These are phyloP conservation scores for Saccharomycodes ludwigii DNA, from an alignment of 805 yeast species.

Conservation along the genomic window DNA sequence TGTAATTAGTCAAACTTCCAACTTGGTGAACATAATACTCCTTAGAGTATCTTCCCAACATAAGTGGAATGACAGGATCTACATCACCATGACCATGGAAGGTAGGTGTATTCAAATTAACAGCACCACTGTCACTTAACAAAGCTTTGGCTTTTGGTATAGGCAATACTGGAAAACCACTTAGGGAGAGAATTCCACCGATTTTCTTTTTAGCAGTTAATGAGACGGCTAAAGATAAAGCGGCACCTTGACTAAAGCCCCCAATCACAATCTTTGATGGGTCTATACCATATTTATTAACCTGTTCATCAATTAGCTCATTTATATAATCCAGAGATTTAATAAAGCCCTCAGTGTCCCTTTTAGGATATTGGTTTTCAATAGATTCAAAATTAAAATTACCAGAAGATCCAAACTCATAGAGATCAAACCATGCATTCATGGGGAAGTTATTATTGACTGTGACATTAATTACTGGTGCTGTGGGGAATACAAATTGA, in stretches of 20 bases:
- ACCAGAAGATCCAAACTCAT: conserved; percentile 33
- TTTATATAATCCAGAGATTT: conserved; percentile 35
- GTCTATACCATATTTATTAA: conserved; percentile 36
- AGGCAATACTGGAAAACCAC: conserved; percentile 53
- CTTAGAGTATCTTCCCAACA: conserved; percentile 25
- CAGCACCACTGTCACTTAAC: conserved; percentile 8
- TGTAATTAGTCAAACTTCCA: conserved; percentile 24
- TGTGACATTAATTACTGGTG: conserved; percentile 63
- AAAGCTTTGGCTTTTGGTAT: conserved; percentile 7
- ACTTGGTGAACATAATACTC: conserved; percentile 30
- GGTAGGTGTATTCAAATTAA: conserved; percentile 37
- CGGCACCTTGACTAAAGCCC: conserved; percentile 94
- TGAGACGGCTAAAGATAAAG: conserved; percentile 53
- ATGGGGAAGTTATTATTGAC: conserved; percentile 51
- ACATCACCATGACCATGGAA: conserved; percentile 81
- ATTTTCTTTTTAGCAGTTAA: conserved; percentile 44
- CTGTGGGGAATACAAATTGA: conserved; percentile 82
- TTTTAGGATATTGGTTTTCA: conserved; percentile 16
- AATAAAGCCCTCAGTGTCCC: conserved; percentile 44
- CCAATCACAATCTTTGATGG: conserved; percentile 72
- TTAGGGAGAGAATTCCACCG: conserved; percentile 67
- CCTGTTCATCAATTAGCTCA: conserved; percentile 37
- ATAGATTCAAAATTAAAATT: neutral
- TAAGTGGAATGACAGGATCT: conserved; percentile 51
- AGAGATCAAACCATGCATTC: conserved; percentile 86